Percentiles rank a stretch among this genome's conserved stretches.
phyloP scores from a whole-genome alignment of 768 basidiomycete species.

The Lentinula guzmanii region DNA sequence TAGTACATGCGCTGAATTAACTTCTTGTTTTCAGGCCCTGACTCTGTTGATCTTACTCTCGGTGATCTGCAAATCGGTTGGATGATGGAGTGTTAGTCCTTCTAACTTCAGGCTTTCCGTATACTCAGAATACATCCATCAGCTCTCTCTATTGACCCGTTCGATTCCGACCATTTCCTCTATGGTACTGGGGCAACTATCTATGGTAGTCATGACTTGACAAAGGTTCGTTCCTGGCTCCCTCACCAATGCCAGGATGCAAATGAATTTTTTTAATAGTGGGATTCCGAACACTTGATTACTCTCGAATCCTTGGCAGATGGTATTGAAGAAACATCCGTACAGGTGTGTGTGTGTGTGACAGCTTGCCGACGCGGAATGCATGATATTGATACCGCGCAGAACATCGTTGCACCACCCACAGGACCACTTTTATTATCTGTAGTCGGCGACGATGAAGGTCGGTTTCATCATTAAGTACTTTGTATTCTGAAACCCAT shows the following conservation, averaged over 20 bases:
- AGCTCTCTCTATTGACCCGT: slow-evolving; percentile 57
- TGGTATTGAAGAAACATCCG: slow-evolving; percentile 60
- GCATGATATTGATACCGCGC: background rate
- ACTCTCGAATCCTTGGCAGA: slow-evolving; percentile 55
- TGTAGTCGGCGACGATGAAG: slow-evolving; percentile 48
- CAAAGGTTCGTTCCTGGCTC: slow-evolving; percentile 20
- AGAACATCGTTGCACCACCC: slow-evolving; percentile 51
- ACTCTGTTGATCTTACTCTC: slow-evolving; percentile 34
- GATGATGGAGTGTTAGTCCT: slow-evolving; percentile 58
- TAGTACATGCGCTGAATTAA: background rate
- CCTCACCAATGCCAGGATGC: background rate
- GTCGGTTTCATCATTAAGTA: slow-evolving; percentile 20
- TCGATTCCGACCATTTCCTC: slow-evolving; percentile 60
- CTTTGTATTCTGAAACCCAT: background rate
- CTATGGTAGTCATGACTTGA: slow-evolving; percentile 52
- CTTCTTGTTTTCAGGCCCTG: slow-evolving; percentile 15
- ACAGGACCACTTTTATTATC: slow-evolving; percentile 53
- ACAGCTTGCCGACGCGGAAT: background rate
- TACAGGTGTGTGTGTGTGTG: slow-evolving; percentile 26
- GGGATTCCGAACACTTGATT: slow-evolving; percentile 56
- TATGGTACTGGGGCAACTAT: slow-evolving; percentile 60
- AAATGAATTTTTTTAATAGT: slow-evolving; percentile 21
- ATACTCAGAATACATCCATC: background rate
- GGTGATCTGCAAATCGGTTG: slow-evolving; percentile 54
- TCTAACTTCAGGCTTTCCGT: background rate